These are phyloP conservation scores for Ophiorrhiza pumila DNA, from an alignment of 257 asterid genomes.

Conservation along the genomic window DNA sequence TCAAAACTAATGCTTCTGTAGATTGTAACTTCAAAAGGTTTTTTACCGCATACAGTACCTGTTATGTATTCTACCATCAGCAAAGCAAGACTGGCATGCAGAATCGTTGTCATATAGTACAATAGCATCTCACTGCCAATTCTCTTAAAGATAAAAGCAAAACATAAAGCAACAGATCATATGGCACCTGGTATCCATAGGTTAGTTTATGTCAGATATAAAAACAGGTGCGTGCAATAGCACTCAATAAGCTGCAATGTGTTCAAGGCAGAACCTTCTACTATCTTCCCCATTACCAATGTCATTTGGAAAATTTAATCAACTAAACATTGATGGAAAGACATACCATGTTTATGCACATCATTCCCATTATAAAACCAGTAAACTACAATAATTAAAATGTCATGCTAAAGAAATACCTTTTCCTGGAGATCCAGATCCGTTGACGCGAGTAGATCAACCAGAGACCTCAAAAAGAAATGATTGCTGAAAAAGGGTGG, in stretches of 20 bases:
- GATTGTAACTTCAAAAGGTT: constrained; percentile 52
- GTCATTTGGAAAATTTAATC: not conserved
- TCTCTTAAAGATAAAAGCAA: not conserved
- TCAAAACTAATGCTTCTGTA: constrained; percentile 44
- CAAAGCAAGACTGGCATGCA: not conserved
- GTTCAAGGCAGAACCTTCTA: not conserved
- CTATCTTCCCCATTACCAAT: not conserved
- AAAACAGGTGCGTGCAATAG: not conserved
- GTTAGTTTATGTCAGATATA: not conserved
- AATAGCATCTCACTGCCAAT: not conserved
- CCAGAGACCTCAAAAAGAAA: constrained; percentile 56
- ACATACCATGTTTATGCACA: not conserved
- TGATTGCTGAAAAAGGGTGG: constrained; percentile 52
- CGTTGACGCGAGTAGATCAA: constrained; percentile 45
- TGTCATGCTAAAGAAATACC: constrained; percentile 36
- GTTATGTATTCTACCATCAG: constrained; percentile 17
- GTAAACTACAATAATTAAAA: not conserved
- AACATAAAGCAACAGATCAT: not conserved
- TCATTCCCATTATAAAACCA: not conserved
- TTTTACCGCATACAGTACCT: constrained; percentile 70
- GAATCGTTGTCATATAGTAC: not conserved
- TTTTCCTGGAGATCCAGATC: constrained; percentile 92
- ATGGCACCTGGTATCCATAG: not conserved
- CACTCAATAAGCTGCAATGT: not conserved
- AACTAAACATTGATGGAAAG: not conserved